Evolutionary conservation across 1,139 yeast genomes (phyloP).

Genomic region (Lodderomyces jiufengensis): DNA sequence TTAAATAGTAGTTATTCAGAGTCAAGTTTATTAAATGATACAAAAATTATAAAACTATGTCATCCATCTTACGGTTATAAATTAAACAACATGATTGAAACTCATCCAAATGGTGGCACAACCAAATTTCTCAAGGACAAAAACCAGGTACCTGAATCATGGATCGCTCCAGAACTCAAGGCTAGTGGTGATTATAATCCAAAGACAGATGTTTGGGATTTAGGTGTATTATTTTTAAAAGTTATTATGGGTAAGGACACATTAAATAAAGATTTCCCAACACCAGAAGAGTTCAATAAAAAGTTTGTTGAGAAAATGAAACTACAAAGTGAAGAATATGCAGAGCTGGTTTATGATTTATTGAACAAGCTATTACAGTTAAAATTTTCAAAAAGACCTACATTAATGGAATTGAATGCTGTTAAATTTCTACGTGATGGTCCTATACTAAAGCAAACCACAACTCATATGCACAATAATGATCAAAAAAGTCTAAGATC

Average conservation of each 20-base stretch:
- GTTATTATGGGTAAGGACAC: conserved; percentile 60
- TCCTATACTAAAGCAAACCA: conserved; percentile 24
- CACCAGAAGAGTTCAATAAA: conserved; percentile 61
- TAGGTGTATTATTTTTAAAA: conserved; percentile 76
- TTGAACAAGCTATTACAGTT: conserved; percentile 60
- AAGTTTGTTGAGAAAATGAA: conserved; percentile 22
- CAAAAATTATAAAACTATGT: conserved; percentile 52
- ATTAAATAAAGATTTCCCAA: conserved; percentile 24
- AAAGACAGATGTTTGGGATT: conserved; percentile 89
- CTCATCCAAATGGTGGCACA: conserved; percentile 38
- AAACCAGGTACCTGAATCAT: conserved; percentile 27
- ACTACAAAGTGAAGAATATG: conserved; percentile 24
- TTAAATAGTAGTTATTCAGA: conserved; percentile 5
- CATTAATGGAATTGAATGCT: conserved; percentile 81
- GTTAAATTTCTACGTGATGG: conserved; percentile 77
- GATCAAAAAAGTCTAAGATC: too few species aligned
- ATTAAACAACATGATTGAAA: conserved; percentile 54
- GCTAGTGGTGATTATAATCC: conserved; percentile 46
- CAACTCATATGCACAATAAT: too few species aligned
- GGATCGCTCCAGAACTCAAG: conserved; percentile 73
- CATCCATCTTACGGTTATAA: conserved; percentile 72
- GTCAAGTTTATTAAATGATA: conserved; percentile 5
- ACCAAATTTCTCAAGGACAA: conserved; percentile 11
- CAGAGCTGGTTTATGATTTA: conserved; percentile 55
- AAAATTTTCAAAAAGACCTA: conserved; percentile 69